Evolutionary conservation across 73 alveolate genomes (phyloP), one percentile per base, ranked within the genome.

Genomic region (Symbiodinium natans): DNA sequence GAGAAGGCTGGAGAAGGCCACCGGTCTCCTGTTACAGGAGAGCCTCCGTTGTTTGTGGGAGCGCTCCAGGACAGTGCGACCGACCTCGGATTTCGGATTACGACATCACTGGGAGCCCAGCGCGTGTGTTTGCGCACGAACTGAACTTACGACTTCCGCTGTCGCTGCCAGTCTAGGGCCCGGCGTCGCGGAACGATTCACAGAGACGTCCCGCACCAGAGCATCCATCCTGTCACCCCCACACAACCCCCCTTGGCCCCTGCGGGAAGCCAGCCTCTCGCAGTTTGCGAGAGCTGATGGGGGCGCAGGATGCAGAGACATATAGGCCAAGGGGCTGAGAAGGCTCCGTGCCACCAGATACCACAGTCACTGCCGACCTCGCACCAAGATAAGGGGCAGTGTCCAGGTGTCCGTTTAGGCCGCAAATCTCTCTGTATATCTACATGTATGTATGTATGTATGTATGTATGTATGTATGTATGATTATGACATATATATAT

Each of bases 331-430:
- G 23, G 43, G 29, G 11, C 95, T 88, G 95, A 4, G 95, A 13
- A 21, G 95, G 95, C 73, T 39, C 85, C 25, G 95, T 88, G 48
- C 95, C 95, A 40, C 95, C 95, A 17, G 95, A 54, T 10, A 88
- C 95, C 42, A 88, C 27, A 10, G 95, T 88, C 46, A 56, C 86
- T 2, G 85, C 73, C 0, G 95, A 88, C 95, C 95, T 88, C 8
- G n/a, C n/a, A n/a, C n/a, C n/a, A n/a, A n/a, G n/a, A n/a, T n/a
- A n/a, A n/a, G n/a, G n/a, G n/a, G n/a, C n/a, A n/a, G n/a, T n/a
- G n/a, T n/a, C n/a, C n/a, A n/a, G n/a, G n/a, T n/a, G n/a, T n/a
- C n/a, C n/a, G n/a, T n/a, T n/a, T n/a, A n/a, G n/a, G n/a, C n/a
- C n/a, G n/a, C n/a, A n/a, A n/a, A n/a, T n/a, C n/a, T n/a, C n/a